phyloP scores from a whole-genome alignment of 208 protist genomes.

The Leptomonas seymouri region DNA sequence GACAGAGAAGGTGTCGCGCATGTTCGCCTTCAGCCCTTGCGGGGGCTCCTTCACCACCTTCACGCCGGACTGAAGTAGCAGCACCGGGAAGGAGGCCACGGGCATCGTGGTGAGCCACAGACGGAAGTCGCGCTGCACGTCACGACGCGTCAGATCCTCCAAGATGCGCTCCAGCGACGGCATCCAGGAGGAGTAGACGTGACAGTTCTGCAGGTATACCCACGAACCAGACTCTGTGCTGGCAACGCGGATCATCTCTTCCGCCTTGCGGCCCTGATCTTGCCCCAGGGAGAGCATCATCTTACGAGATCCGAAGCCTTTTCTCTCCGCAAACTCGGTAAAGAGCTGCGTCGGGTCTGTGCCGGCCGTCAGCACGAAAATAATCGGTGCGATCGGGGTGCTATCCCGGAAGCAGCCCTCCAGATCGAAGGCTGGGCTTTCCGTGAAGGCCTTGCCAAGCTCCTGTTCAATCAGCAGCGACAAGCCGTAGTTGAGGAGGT shows the following conservation, averaged over 20 bases:
- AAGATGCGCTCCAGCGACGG: constrained; percentile 92
- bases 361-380: constrained; percentile 95
- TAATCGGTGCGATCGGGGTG: constrained; percentile 87
- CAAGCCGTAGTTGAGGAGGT: constrained; percentile 92
- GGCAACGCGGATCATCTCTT: constrained; percentile 87
- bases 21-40: constrained; percentile 95
- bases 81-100: constrained; percentile 89
- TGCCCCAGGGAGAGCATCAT: constrained; percentile 96
- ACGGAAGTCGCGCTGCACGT: constrained; percentile 93
- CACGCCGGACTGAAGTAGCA: constrained; percentile 95
- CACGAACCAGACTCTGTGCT: constrained; percentile 80
- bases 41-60: constrained; percentile 98
- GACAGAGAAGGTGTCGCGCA: constrained; percentile 84
- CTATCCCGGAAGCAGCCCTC: constrained; percentile 93
- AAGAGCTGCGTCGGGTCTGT: constrained; percentile 95
- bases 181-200: constrained; percentile 96
- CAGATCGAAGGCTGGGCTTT: constrained; percentile 91
- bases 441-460: constrained; percentile 90
- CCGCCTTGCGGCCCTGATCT: constrained; percentile 93
- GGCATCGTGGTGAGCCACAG: constrained; percentile 98
- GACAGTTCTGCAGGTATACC: constrained; percentile 97
- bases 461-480: constrained; percentile 72
- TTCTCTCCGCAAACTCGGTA: constrained; percentile 92
- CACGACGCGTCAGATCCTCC: constrained; percentile 73
- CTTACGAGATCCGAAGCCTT: constrained; percentile 89